Evolutionary conservation across 345 rosid genomes (phyloP).

Genomic region (Diplotaxis tenuifolia): DNA sequence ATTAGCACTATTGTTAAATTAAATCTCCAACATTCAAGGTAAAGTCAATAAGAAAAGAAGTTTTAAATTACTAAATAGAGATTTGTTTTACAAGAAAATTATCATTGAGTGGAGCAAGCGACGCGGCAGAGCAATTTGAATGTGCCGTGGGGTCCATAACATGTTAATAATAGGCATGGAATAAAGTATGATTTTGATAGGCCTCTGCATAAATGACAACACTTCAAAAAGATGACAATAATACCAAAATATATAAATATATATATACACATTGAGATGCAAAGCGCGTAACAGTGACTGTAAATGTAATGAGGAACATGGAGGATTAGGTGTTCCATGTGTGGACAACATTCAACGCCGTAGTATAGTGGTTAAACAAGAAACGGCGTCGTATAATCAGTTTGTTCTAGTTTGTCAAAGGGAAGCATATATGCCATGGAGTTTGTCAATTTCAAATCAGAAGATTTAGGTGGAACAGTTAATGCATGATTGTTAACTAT

Average conservation of each 20-base stretch:
- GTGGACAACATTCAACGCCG: neutral
- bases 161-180: constrained; percentile 5
- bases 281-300: constrained; percentile 21
- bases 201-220: constrained; percentile 13
- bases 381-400: neutral
- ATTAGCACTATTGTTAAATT: constrained; percentile 1
- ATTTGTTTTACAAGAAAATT: neutral
- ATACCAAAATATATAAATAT: neutral
- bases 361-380: neutral
- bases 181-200: constrained; percentile 31
- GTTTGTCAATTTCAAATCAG: neutral
- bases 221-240: neutral
- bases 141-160: constrained; percentile 22
- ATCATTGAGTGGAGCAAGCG: constrained; percentile 16
- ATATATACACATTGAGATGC: neutral
- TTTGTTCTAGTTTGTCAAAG: neutral
- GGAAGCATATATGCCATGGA: too few species aligned
- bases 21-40: constrained; percentile 29
- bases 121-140: constrained; percentile 33
- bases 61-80: neutral
- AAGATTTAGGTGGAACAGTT: neutral
- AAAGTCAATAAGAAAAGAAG: neutral
- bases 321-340: neutral
- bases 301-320: constrained; percentile 15
- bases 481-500: neutral